Conservation (phyloP, 306 rosid species). For the Spatholobus suberectus region DNA sequence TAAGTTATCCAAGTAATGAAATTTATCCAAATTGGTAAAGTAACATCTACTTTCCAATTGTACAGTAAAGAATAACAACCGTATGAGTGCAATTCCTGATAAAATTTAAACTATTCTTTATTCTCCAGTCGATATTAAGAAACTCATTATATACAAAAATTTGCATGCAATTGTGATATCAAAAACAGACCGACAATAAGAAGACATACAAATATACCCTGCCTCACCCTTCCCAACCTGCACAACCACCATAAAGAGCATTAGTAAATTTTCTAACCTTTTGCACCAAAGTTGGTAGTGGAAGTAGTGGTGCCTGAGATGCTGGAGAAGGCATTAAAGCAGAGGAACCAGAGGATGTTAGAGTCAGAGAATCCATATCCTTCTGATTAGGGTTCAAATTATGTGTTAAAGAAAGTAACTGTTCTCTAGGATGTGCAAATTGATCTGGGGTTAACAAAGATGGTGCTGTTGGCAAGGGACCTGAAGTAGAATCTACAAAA, state of each 20-base stretch:
- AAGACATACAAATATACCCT: neutral
- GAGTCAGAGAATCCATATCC: conserved; percentile 38
- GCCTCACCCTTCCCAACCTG: neutral
- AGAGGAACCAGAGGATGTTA: conserved; percentile 46
- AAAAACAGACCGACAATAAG: neutral
- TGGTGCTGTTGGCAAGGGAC: conserved; percentile 54
- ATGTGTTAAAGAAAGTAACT: conserved; percentile 39
- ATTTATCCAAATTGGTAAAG: conserved; percentile 20
- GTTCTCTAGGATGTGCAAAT: conserved; percentile 43
- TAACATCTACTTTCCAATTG: neutral
- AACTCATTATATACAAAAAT: neutral
- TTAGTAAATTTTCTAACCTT: conserved; percentile 50
- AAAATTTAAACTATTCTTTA: neutral
- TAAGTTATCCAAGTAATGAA: conserved; percentile 11
- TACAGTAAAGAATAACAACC: neutral
- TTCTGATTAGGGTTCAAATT: conserved; percentile 44
- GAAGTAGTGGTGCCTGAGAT: conserved; percentile 61
- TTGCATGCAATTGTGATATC: neutral
- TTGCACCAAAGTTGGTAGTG: conserved; percentile 54
- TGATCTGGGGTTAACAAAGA: conserved; percentile 55
- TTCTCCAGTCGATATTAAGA: neutral
- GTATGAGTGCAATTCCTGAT: neutral
- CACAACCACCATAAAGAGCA: neutral
- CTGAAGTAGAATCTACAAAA: conserved; percentile 49
- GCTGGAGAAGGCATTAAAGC: conserved; percentile 44